Percentiles rank a stretch among this genome's conserved stretches.
phyloP scores from a whole-genome alignment of 2,329 filamentous ascomycete genomes.

The Incumbomyces lentus region DNA sequence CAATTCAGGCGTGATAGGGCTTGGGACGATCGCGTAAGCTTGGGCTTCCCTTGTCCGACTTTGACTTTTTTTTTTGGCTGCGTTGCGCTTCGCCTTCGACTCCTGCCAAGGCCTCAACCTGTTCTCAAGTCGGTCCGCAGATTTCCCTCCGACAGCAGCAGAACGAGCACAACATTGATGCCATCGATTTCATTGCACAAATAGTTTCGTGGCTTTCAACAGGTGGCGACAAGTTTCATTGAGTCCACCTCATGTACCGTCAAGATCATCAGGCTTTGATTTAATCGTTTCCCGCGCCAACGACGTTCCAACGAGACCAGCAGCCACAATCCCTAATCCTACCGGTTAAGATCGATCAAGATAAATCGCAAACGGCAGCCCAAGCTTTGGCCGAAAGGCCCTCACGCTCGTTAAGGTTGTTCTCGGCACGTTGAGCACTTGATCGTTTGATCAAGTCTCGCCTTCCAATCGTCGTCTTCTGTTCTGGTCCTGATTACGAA shows the following conservation, averaged over 20 bases:
- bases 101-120: conserved; percentile 7
- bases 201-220: not conserved
- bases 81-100: not conserved
- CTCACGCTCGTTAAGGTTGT: conserved; percentile 1
- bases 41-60: too few relatives aligned
- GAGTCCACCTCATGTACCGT: not conserved
- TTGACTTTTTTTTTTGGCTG: not conserved
- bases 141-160: not conserved
- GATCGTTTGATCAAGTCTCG: not conserved
- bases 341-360: not conserved
- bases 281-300: not conserved
- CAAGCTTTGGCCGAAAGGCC: conserved; percentile 14
- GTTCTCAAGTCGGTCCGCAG: not conserved
- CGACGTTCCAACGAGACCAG: too few relatives aligned
- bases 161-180: not conserved
- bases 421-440: not conserved
- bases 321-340: not conserved
- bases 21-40: too few relatives aligned
- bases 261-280: not conserved
- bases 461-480: not conserved
- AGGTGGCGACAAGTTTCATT: not conserved
- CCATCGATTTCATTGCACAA: not conserved
- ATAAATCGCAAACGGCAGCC: conserved; percentile 12
- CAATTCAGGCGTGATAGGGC: too few relatives aligned
- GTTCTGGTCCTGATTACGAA: not conserved